Evolutionary conservation across 208 protist genomes (phyloP), one percentile per base, ranked within the genome.

Genomic region (Blastocrithidia nonstop): DNA sequence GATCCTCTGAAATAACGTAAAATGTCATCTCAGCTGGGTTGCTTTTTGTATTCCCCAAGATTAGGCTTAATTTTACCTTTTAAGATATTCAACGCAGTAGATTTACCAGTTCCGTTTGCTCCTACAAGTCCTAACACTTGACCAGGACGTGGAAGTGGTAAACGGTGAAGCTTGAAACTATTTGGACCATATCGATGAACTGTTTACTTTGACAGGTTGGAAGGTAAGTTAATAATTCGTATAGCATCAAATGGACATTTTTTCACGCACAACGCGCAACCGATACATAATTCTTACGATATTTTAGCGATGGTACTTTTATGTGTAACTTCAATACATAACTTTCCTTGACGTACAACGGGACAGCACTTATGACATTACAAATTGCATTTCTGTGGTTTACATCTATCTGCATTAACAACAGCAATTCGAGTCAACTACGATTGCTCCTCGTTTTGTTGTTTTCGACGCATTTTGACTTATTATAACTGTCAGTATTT

Each of bases 91-190:
- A 99, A 80, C 0, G 98, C 98, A 4, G 98, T 99, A 16, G 95
- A 98, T 73, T 99, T 99, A 46, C 98, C 98, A 36, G 98, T 99
- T 88, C 98, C 98, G 80, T 99, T 99, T 11, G 96, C 96, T 40
- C 98, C 98, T 16, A 99, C 98, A 5, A 99, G 80, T 45, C 98
- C 98, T 9, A 99, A 81, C 9, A 99, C 97, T 63, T 99, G 94
- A 17, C 97, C 98, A 15, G 96, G 94, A 36, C 98, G 83, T 36
- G 98, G 98, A 19, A 89, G 88, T 31, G 98, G 98, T 15, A 99
- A 80, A 17, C 97, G 71, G 56, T 99, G 98, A 7, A 99, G 84
- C 75, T 99, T 99, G 84, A 99, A 99, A 27, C 88, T 88, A 79
- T 99, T 99, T 25, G 95, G 77, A 25, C 95, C 94, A 70, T 99